Percentiles rank a stretch among this genome's conserved stretches.
Evolutionary conservation across 2,329 filamentous ascomycete species (phyloP).

Genomic region (Zopfia rhizophila): DNA sequence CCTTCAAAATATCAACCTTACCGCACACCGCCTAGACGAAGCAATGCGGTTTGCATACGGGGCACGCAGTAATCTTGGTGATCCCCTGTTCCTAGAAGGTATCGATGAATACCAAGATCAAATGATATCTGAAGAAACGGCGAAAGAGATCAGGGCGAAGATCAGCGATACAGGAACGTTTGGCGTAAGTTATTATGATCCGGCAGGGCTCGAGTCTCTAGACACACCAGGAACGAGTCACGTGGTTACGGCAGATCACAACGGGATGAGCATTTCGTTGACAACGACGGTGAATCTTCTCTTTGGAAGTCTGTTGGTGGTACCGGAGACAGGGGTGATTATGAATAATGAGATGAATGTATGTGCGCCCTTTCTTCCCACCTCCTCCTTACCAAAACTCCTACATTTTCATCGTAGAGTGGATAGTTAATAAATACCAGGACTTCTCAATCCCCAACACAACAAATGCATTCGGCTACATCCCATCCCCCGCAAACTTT

Average conservation of each 20-base stretch:
- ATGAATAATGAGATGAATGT: conserved; percentile 66
- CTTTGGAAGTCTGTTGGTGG: conserved; percentile 82
- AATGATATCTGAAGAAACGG: conserved; percentile 73
- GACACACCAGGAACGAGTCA: conserved; percentile 80
- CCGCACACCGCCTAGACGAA: conserved; percentile 85
- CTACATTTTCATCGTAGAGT: too few species aligned
- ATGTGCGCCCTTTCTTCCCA: conserved; percentile 1
- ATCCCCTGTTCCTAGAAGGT: conserved; percentile 77
- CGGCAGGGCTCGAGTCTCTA: conserved; percentile 70
- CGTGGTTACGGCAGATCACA: conserved; percentile 74
- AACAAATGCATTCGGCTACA: conserved; percentile 85
- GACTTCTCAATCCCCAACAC: conserved; percentile 87
- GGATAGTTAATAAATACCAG: conserved; percentile 54
- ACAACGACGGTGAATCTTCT: conserved; percentile 91
- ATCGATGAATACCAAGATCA: conserved; percentile 70
- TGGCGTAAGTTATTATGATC: conserved; percentile 79
- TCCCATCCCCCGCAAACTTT: conserved; percentile 82
- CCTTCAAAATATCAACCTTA: conserved; percentile 68
- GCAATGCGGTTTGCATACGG: conserved; percentile 91
- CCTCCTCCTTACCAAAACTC: not conserved
- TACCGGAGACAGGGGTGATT: conserved; percentile 84
- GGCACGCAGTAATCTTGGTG: conserved; percentile 78
- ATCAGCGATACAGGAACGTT: conserved; percentile 80
- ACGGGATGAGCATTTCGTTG: conserved; percentile 79
- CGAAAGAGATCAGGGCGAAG: conserved; percentile 67